phyloP scores from a whole-genome alignment of 441 rosid genomes.

The Mallotus repandus region DNA sequence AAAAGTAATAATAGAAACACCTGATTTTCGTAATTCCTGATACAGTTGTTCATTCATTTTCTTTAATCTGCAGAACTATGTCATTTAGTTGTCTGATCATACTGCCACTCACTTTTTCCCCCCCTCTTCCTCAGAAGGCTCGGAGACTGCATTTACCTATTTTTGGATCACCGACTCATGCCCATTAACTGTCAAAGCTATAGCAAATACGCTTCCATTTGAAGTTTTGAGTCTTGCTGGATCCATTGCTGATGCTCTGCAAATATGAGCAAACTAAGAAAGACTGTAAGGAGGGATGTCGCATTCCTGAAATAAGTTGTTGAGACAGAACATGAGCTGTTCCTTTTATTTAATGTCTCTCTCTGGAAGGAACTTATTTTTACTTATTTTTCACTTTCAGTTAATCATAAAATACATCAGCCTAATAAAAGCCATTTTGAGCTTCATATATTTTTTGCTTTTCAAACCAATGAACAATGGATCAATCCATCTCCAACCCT shows the following conservation, averaged over 20 bases:
- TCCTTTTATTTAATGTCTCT: not conserved
- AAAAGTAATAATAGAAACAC: conserved; percentile 49
- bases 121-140: conserved; percentile 27
- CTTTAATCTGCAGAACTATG: not conserved
- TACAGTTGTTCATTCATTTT: not conserved
- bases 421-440: no score
- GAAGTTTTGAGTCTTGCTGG: conserved; percentile 89
- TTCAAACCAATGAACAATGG: no score
- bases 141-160: conserved; percentile 61
- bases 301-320: not conserved
- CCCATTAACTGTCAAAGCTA: conserved; percentile 75
- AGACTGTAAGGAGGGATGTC: not conserved
- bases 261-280: conserved; percentile 46
- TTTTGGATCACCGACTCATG: conserved; percentile 99
- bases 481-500: no score
- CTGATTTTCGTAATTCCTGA: not conserved
- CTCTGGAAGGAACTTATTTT: no score
- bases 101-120: conserved; percentile 7
- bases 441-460: no score
- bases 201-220: conserved; percentile 72
- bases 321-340: not conserved
- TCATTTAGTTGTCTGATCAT: not conserved
- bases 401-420: not conserved
- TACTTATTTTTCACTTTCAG: not conserved
- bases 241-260: conserved; percentile 84